phyloP scores from a whole-genome alignment of 2,329 filamentous ascomycete species.

The Lecanicillium sp. region DNA sequence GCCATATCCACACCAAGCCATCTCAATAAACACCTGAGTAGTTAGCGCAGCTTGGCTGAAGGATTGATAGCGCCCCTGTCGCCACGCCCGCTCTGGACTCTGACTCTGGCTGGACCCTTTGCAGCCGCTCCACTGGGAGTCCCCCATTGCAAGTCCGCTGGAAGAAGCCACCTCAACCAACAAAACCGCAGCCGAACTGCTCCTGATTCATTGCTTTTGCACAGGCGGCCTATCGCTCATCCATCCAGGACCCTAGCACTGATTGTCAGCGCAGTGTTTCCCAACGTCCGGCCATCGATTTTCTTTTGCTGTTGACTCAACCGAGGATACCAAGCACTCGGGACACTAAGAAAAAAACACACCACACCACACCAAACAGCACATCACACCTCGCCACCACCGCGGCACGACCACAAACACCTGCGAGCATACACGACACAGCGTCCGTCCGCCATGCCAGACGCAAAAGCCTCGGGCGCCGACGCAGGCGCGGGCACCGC shows the following conservation, averaged over 20 bases:
- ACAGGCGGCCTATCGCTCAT: slow-evolving; percentile 4
- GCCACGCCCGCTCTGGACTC: slow-evolving; percentile 9
- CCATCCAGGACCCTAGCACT: neutral
- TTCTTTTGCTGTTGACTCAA: neutral
- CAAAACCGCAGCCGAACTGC: slow-evolving; percentile 4
- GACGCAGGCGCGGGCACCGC: slow-evolving; percentile 40
- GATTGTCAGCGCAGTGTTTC: neutral
- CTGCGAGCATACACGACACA: too few relatives aligned
- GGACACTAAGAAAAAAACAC: neutral
- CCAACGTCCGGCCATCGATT: neutral
- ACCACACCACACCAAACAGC: neutral
- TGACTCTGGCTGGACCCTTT: slow-evolving; percentile 14
- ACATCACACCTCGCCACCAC: too few relatives aligned
- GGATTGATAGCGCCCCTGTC: slow-evolving; percentile 11
- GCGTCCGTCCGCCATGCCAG: slow-evolving; percentile 5
- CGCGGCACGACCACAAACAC: too few relatives aligned
- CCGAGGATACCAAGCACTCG: neutral
- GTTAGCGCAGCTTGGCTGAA: too few relatives aligned
- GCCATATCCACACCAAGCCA: neutral
- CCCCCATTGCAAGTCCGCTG: slow-evolving; percentile 5
- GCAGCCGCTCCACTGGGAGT: slow-evolving; percentile 7
- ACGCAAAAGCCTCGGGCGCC: slow-evolving; percentile 49
- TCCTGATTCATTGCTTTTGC: slow-evolving; percentile 4
- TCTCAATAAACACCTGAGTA: neutral
- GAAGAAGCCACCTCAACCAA: slow-evolving; percentile 14